A percentile compares a stretch with the other conserved stretches of the same genome.
phyloP scores from a whole-genome alignment of 331 rosid species.

The Quercus tomentella region DNA sequence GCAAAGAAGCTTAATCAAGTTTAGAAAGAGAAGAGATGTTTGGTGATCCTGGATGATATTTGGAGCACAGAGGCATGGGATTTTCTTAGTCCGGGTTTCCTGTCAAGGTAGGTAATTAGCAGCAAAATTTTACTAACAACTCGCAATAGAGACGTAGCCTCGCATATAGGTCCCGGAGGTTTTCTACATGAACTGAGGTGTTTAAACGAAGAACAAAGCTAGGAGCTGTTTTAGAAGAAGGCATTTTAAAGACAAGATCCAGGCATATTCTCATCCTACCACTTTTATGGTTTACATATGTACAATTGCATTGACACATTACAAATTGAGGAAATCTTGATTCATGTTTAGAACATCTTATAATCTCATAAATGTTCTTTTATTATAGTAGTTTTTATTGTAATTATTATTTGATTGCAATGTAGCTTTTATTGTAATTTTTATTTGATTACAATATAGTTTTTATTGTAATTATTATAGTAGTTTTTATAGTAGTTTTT shows the following conservation, averaged over 20 bases:
- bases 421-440: too few species aligned
- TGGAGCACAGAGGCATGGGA: constrained; percentile 51
- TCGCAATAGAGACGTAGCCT: constrained; percentile 31
- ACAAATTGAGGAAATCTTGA: too few species aligned
- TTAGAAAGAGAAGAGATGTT: constrained; percentile 35
- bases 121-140: constrained; percentile 44
- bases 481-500: too few species aligned
- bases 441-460: too few species aligned
- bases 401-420: too few species aligned
- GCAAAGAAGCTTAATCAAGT: constrained; percentile 36
- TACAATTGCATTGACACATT: too few species aligned
- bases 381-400: background rate
- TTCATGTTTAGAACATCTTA: too few species aligned
- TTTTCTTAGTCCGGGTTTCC: constrained; percentile 33
- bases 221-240: constrained; percentile 44
- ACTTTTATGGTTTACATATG: too few species aligned
- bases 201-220: constrained; percentile 35
- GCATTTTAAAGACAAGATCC: constrained; percentile 35
- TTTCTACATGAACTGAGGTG: constrained; percentile 29
- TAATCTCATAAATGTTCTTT: background rate
- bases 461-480: too few species aligned
- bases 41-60: constrained; percentile 55
- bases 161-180: constrained; percentile 30
- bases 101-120: constrained; percentile 1
- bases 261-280: constrained; percentile 9